Conservation (phyloP, 2,329 filamentous ascomycete genomes). For the Verticillium albo-atrum region DNA sequence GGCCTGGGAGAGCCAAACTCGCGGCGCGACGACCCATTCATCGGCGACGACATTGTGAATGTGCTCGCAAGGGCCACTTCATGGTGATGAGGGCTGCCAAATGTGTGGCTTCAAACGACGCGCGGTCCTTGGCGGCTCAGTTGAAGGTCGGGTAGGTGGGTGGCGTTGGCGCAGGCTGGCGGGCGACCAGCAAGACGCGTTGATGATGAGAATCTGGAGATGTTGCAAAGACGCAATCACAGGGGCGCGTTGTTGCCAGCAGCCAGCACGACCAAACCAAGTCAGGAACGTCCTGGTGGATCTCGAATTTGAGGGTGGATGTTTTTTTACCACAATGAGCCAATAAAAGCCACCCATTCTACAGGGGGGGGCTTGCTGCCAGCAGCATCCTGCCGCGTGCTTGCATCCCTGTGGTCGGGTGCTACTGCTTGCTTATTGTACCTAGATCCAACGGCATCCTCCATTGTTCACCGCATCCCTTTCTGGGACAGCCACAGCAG, state of each 20-base stretch:
- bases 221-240: background rate
- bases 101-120: background rate
- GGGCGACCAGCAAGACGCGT: background rate
- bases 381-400: background rate
- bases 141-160: background rate
- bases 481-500: too few relatives aligned
- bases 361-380: background rate
- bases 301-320: background rate
- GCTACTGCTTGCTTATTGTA: background rate
- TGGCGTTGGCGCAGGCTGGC: background rate
- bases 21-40: background rate
- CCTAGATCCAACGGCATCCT: too few relatives aligned
- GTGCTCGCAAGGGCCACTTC: background rate
- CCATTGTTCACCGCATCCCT: too few relatives aligned
- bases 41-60: background rate
- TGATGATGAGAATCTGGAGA: conserved; percentile 1
- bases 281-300: background rate
- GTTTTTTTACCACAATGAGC: background rate
- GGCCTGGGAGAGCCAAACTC: background rate
- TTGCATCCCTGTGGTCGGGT: background rate
- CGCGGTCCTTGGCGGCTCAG: background rate
- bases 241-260: background rate
- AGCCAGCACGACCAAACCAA: background rate
- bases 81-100: background rate
- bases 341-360: background rate